Evolutionary conservation across 2,329 filamentous ascomycete species (phyloP).

Genomic region (Aspergillus sergii): DNA sequence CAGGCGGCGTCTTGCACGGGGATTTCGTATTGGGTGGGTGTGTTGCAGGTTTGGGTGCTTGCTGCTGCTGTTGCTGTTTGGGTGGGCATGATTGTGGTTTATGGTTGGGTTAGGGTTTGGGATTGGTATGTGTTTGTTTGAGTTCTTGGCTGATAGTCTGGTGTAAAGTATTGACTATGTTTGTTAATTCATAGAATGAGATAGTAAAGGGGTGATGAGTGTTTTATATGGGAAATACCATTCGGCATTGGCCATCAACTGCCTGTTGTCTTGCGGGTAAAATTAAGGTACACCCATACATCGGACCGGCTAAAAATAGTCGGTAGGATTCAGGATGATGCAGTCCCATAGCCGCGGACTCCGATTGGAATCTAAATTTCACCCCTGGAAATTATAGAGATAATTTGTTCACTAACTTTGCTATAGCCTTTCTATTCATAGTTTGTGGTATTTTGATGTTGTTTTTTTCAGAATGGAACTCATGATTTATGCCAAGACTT

Average conservation of each 20-base stretch:
- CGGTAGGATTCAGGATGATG: neutral
- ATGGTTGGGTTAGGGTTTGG: neutral
- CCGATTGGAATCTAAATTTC: neutral
- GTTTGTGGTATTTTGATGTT: neutral
- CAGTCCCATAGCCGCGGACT: neutral
- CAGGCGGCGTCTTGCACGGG: conserved; percentile 30
- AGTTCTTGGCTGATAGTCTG: neutral
- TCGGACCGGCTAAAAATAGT: neutral
- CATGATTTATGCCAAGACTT: neutral
- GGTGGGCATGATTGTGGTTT: neutral
- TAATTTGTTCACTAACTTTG: too few species aligned
- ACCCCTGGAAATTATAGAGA: neutral
- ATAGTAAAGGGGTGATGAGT: neutral
- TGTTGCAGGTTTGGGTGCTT: conserved; percentile 18
- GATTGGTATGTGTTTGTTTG: neutral
- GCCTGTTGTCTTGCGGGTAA: neutral
- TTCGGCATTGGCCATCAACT: neutral
- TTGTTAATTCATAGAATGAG: neutral
- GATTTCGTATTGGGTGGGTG: conserved; percentile 26
- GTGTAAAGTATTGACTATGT: neutral
- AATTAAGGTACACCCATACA: neutral
- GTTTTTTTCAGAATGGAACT: neutral
- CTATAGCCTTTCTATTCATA: neutral
- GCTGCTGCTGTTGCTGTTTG: conserved; percentile 9
- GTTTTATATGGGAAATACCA: neutral